phyloP scores from a whole-genome alignment of 192 early-diverging fungal species.

The Glomus cerebriforme region DNA sequence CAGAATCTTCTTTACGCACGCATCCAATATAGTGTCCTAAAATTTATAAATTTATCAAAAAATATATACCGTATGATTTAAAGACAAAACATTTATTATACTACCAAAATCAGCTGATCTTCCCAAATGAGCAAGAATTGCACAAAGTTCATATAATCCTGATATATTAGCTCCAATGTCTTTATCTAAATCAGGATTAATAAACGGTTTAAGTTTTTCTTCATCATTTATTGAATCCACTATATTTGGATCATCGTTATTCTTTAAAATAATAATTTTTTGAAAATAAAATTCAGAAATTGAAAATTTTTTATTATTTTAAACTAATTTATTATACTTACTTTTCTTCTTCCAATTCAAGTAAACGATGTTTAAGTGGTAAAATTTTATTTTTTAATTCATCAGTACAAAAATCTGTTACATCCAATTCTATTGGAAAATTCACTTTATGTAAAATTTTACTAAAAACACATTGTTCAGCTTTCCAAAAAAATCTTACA shows the following conservation, averaged over 20 bases:
- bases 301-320: no score
- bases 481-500: slow-evolving; percentile 96
- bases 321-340: background rate
- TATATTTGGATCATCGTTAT: background rate
- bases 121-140: slow-evolving; percentile 95
- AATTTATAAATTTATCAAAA: background rate
- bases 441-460: slow-evolving; percentile 97
- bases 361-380: slow-evolving; percentile 62
- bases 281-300: slow-evolving; percentile 40
- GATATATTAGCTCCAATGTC: slow-evolving; percentile 86
- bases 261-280: slow-evolving; percentile 21
- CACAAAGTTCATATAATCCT: slow-evolving; percentile 90
- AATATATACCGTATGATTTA: background rate
- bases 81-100: slow-evolving; percentile 65
- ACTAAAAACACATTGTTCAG: slow-evolving; percentile 70
- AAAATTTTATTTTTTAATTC: slow-evolving; percentile 78
- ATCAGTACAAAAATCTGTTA: slow-evolving; percentile 80
- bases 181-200: slow-evolving; percentile 72
- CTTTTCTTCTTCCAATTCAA: slow-evolving; percentile 71
- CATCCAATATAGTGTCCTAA: slow-evolving; percentile 87
- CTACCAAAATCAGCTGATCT: slow-evolving; percentile 87
- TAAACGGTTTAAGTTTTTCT: slow-evolving; percentile 44
- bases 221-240: slow-evolving; percentile 35
- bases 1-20: slow-evolving; percentile 73
- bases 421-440: slow-evolving; percentile 92